Base-by-base conservation (phyloP, 441 rosid species). In the Gossypium lobatum region DNA sequence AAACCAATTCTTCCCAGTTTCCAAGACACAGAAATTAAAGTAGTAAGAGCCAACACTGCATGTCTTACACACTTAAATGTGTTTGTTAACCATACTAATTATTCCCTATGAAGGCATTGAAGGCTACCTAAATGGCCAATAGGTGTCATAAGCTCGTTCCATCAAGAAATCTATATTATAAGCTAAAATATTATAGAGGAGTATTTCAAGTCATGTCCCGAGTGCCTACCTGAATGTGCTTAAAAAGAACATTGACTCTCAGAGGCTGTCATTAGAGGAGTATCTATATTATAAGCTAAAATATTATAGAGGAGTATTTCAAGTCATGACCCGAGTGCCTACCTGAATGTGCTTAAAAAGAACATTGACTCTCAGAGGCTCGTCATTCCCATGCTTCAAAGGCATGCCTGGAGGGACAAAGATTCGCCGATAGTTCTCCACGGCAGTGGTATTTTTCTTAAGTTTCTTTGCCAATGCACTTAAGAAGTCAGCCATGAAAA, bases 331-430 rank as follows among this genome's bases (percentile, higher is more conserved):
- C 3, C 16, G 6, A 6, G 64, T 13, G 67, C 78, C 28, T 79
- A 86, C 90, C 90, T 87, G 88, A 74, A 90, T 88, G 80, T 88
- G 95, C 78, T 87, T 86, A 78, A 90, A 90, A 59, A 90, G 85
- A 45, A 90, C 74, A 71, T 90, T 90, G 69, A 88, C 89, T 79
- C 89, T 80, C 61, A 85, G 82, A 75, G 89, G 87, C 73, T 88
- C 93, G 67, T 85, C 73, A 17, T 83, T 80, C 70, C 20, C 85
- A n/a, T 74, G 9, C 75, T 77, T 82, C 42, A 84, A 76, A 45
- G 93, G 93, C 28, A 81, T 23, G 9, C 95, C 95, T 0, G 81
- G 77, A 42, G 95, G 93, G 25, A 90, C 81, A 77, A 74, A 88
- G 63, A 90, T 88, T 14, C 93, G 85, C 16, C 74, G 74, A 78